Base-by-base conservation (phyloP, 495 filamentous ascomycete species). In the Podospora pseudoanserina region DNA sequence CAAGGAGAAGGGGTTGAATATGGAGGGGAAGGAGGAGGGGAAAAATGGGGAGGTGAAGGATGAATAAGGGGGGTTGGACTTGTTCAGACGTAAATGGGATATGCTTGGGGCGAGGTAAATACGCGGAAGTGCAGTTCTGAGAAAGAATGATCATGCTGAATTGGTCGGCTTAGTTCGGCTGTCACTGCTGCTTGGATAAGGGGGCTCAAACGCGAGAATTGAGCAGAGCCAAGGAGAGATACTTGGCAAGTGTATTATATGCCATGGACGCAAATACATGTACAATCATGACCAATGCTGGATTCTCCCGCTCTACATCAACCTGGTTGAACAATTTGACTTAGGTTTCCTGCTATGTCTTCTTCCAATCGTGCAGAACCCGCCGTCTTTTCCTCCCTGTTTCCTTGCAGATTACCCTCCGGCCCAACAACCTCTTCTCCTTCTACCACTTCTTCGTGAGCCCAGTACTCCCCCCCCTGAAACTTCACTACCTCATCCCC, bases 401-500 rank as follows among this genome's bases (percentile, higher is more conserved):
- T 7, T 32, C 6, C 30, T 5, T 32, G 30, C 7, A 32, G 7
- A 32, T 7, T 4, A 32, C 30, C 30, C 7, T 32, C 30, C 4
- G 3, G 30, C 30, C 30, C 30, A 32, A 7, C 30, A 32, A 4
- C 30, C 4, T 32, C 30, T 32, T 32, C 44, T 5, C 26, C 64
- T 27, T 70, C 59, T 28, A 63, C 56, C 49, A 60, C 70, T 26
- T 18, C 63, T 2, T 77, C 73, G 60, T 65, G 56, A 20, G 72
- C 73, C 93, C 94, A 97, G 74, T 86, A 85, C 28, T 89, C 84
- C 20, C 83, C 78, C 66, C 83, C 85, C 75, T 96, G 94, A 73
- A 93, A 97, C 67, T 88, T 89, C 26, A 97, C 77, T 2, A 86
- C 91, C 75, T 99, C 92, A 76, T 97, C 86, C 5, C 95, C 94